Base-by-base conservation (phyloP, 225 moss, liverwort and hornwort species). In the Marchantia paleacea region DNA sequence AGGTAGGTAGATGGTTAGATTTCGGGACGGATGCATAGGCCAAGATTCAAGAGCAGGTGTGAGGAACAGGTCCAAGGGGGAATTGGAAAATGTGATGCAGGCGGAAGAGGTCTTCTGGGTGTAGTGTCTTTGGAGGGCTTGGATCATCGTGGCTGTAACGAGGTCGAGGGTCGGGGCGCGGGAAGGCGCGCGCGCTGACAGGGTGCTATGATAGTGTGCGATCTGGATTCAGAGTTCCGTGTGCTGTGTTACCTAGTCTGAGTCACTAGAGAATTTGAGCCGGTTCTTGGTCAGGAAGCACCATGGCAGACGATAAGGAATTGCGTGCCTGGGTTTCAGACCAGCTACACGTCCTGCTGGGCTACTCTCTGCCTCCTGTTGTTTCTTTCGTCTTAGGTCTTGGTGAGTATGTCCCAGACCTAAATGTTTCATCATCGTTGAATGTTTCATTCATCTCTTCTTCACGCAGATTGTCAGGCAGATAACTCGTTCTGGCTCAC, bases 251-350 rank as follows among this genome's bases (percentile, higher is more conserved):
- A 2, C 39, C 39, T 2, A 2, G 39, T 39, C 39, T 58, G 58
- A 58, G 58, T 15, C 58, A 19, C 58, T 15, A 65, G 65, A 26
- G 39, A 31, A 55, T 75, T 77, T 48, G 77, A 63, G 61, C 63
- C 62, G 63, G 63, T 31, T 53, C 26, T 55, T 47, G 49, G 61
- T 50, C 20, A 20, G 52, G 24, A 16, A 49, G 64, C 78, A 22
- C 15, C 55, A 94, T 94, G 94, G 91, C 84, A 75, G 89, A 92
- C 55, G 92, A 94, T 18, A 85, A 82, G 76, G 87, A 85, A 79
- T 86, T 83, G 69, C 87, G 84, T 81, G 85, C 78, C 28, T 95
- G 95, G 95, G 89, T 95, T 24, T 93, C 93, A 12, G 91, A 95
- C 81, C 90, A 95, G 86, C 83, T 95, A 55, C 83, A 90, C 52